A percentile compares a stretch with the other conserved stretches of the same genome.
phyloP scores from a whole-genome alignment of 306 rosid genomes.

The Begonia fuchsioides region DNA sequence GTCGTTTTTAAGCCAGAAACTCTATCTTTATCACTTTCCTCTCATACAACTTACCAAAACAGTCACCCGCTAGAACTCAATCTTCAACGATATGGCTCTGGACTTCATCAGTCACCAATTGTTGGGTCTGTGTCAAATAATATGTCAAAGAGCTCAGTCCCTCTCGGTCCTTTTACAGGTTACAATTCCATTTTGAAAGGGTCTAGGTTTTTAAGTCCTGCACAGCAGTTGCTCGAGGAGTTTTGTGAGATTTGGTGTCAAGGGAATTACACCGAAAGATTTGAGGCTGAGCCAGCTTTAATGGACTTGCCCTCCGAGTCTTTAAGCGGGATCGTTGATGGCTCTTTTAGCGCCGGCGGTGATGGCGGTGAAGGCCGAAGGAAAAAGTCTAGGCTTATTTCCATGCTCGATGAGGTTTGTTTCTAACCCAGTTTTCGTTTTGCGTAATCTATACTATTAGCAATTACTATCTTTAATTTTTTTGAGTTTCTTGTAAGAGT shows the following conservation, averaged over 20 bases:
- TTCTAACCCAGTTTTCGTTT: constrained; percentile 18
- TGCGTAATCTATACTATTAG: constrained; percentile 5
- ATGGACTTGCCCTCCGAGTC: constrained; percentile 28
- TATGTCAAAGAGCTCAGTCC: constrained; percentile 1
- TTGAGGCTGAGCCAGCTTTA: constrained; percentile 21
- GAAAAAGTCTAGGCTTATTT: constrained; percentile 44
- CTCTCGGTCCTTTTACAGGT: constrained; percentile 54
- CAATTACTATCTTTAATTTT: neutral
- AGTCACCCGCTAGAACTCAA: constrained; percentile 22
- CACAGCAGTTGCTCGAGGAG: constrained; percentile 61
- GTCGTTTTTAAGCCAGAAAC: constrained; percentile 49
- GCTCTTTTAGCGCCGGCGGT: constrained; percentile 9
- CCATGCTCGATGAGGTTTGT: constrained; percentile 74
- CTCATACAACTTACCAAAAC: constrained; percentile 14
- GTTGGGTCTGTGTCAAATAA: too few species aligned
- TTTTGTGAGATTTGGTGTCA: constrained; percentile 31
- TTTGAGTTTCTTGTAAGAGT: too few species aligned
- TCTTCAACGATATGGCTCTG: constrained; percentile 32
- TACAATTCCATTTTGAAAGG: constrained; percentile 56
- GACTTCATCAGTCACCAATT: constrained; percentile 5
- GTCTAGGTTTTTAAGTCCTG: constrained; percentile 67
- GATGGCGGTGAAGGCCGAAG: constrained; percentile 24
- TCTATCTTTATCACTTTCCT: constrained; percentile 59
- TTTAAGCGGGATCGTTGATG: constrained; percentile 14
- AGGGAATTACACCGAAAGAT: constrained; percentile 18